A percentile compares a stretch with the other conserved stretches of the same genome.
These are phyloP conservation scores for Saturnispora hagleri DNA, from an alignment of 805 yeast genomes.

Conservation along the genomic window DNA sequence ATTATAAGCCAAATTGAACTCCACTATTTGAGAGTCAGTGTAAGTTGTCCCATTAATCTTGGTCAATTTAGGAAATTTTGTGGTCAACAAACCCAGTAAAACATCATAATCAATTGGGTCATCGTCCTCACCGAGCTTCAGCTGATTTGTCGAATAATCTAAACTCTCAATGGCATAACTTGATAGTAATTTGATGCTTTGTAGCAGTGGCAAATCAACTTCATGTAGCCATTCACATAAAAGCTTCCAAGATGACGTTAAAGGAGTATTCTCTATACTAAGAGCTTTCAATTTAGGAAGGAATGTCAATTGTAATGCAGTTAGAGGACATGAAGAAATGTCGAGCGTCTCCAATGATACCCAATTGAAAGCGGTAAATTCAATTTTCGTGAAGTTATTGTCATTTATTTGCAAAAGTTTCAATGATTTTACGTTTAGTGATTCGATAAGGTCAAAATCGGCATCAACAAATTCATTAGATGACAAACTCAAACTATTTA, in stretches of 20 bases:
- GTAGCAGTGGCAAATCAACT: background rate
- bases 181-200: background rate
- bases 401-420: background rate
- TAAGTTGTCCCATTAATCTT: conserved; percentile 53
- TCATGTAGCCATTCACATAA: background rate
- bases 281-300: conserved; percentile 18
- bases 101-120: conserved; percentile 12
- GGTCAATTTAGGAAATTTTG: conserved; percentile 23
- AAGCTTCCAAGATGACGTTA: conserved; percentile 12
- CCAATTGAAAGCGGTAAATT: background rate
- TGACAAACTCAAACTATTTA: conserved; percentile 24
- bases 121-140: background rate
- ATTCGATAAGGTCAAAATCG: background rate
- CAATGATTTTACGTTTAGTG: background rate
- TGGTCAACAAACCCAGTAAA: conserved; percentile 15
- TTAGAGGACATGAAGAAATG: background rate
- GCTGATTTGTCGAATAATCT: conserved; percentile 1
- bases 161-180: background rate
- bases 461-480: conserved; percentile 10
- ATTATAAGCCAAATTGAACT: background rate
- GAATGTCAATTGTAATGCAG: background rate
- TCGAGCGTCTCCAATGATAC: background rate
- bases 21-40: conserved; percentile 8
- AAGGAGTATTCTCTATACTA: conserved; percentile 31
- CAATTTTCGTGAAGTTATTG: background rate